Evolutionary conservation across 2,329 filamentous ascomycete genomes (phyloP), one percentile per base, ranked within the genome.

Genomic region (Pseudodiploospora longispora): DNA sequence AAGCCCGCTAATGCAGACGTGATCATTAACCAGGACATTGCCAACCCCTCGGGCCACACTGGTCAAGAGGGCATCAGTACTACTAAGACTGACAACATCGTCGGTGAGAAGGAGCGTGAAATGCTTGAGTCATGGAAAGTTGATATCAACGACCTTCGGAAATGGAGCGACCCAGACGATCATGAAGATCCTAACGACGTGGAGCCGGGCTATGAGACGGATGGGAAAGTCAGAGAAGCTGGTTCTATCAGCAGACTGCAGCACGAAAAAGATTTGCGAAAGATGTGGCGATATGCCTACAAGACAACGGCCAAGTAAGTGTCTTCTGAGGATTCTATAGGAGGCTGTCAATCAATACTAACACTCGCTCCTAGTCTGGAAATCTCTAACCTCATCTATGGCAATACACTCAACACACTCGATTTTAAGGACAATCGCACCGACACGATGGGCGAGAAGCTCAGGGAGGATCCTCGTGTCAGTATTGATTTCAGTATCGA

Each of bases 321-420:
- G 36, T 30, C 30, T 33, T 19, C 27, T 38, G 12, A 40, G 19
- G 27, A 27, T 10, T 30, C 52, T 61, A 54, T 28, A 31, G 31
- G 8, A 12, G 27, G 27, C n/a, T 19, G 10, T 31, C 3, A 32
- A 3, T 29, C 30, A 27, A 28, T 31, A 9, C 35, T 44, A 35
- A 53, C 40, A n/a, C 10, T 10, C 3, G 6, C 4, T 41, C 38
- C 48, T 51, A 76, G 70, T 33, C 55, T 69, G 47, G 62, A 66
- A 10, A 66, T 65, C 27, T 71, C 71, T 10, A 72, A 75, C 45
- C 66, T 70, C 6, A 68, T 81, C n/a, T 81, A 76, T 53, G 76
- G 76, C 19, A 75, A 72, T 44, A 80, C 76, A 0, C 58, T 81
- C 10, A 63, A 67, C 19, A 67, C 65, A 6, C 59, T 80, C 8